Percentiles rank a stretch among this genome's conserved stretches.
Evolutionary conservation across 2,329 filamentous ascomycete genomes (phyloP).

Genomic region (Calonectria multiphialidica): DNA sequence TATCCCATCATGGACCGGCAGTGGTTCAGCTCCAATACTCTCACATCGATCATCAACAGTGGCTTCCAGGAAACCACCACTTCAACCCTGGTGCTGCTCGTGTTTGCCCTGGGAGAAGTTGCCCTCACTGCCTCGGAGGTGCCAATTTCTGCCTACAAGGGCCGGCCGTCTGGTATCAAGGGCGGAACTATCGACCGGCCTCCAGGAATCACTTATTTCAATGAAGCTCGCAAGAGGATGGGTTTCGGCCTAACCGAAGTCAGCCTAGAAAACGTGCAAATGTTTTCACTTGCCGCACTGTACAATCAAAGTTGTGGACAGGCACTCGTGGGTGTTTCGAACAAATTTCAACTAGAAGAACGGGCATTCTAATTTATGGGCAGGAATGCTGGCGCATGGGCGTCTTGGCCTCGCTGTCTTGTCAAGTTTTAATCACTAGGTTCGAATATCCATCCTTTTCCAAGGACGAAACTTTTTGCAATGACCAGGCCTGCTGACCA

Average conservation of each 20-base stretch:
- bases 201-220: slow-evolving; percentile 70
- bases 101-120: slow-evolving; percentile 70
- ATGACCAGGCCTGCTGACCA: not conserved
- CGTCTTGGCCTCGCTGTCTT: slow-evolving; percentile 67
- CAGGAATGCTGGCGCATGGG: slow-evolving; percentile 73
- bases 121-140: slow-evolving; percentile 64
- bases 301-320: slow-evolving; percentile 66
- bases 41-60: slow-evolving; percentile 57
- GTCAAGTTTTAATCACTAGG: slow-evolving; percentile 68
- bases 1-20: slow-evolving; percentile 71
- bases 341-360: not conserved
- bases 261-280: slow-evolving; percentile 70
- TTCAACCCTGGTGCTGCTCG: slow-evolving; percentile 66
- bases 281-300: slow-evolving; percentile 66
- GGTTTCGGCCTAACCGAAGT: slow-evolving; percentile 68
- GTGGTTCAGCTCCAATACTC: slow-evolving; percentile 60
- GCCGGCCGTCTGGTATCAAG: slow-evolving; percentile 63
- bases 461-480: not conserved
- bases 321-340: slow-evolving; percentile 56
- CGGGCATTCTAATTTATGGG: slow-evolving; percentile 17
- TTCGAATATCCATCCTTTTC: slow-evolving; percentile 40
- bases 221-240: slow-evolving; percentile 71
- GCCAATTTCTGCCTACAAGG: slow-evolving; percentile 58
- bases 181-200: slow-evolving; percentile 63
- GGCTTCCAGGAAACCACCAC: slow-evolving; percentile 60